phyloP scores from a whole-genome alignment of 768 basidiomycete species.

The Trametes cingulata region DNA sequence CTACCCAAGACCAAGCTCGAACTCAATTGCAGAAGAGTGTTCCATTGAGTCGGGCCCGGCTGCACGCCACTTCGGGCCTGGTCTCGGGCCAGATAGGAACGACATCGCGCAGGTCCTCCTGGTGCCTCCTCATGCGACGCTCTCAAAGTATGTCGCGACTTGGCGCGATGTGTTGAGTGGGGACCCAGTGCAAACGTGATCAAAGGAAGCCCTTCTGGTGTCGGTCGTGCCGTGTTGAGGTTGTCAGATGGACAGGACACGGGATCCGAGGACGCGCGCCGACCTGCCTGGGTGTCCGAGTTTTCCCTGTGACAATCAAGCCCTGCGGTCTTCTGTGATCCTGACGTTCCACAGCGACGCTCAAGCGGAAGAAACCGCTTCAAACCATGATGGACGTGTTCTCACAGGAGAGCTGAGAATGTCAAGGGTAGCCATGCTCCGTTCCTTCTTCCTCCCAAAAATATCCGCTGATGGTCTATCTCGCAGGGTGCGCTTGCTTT shows the following conservation, averaged over 20 bases:
- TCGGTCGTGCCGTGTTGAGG: slow-evolving; percentile 6
- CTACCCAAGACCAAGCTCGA: not conserved
- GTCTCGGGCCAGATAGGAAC: slow-evolving; percentile 21
- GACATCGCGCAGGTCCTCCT: not conserved
- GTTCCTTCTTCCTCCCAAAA: not conserved
- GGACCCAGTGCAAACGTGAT: slow-evolving; percentile 14
- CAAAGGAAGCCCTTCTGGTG: not conserved
- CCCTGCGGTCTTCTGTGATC: slow-evolving; percentile 4
- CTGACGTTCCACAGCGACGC: not conserved
- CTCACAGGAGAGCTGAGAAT: slow-evolving; percentile 9
- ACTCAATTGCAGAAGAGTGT: slow-evolving; percentile 7
- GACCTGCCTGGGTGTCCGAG: slow-evolving; percentile 10
- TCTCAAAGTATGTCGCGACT: not conserved
- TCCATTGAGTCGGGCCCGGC: slow-evolving; percentile 4
- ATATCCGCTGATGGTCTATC: slow-evolving; percentile 3
- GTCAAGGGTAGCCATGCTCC: slow-evolving; percentile 7
- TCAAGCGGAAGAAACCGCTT: not conserved
- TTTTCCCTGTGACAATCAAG: slow-evolving; percentile 10
- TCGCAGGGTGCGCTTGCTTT: not conserved
- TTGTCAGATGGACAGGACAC: slow-evolving; percentile 23
- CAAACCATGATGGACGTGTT: not conserved
- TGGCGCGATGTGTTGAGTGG: slow-evolving; percentile 8
- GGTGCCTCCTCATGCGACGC: not conserved
- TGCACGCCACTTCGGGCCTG: slow-evolving; percentile 1
- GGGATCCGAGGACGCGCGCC: slow-evolving; percentile 5